These are phyloP conservation scores for Cucumis hystrix DNA, from an alignment of 306 rosid genomes.

Conservation along the genomic window DNA sequence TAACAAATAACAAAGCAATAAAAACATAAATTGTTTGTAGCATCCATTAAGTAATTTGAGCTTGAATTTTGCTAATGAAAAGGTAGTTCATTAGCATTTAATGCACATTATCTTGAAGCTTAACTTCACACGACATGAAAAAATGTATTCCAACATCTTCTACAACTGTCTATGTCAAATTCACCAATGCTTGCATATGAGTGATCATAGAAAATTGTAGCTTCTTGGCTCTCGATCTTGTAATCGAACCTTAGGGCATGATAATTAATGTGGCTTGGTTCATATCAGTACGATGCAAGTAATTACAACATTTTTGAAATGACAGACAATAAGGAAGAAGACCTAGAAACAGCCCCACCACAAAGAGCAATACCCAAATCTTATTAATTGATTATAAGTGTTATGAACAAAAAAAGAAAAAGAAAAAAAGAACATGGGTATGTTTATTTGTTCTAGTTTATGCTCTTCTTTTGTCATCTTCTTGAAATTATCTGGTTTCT, in stretches of 20 bases:
- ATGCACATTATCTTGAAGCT: too few relatives aligned
- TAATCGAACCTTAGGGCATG: neutral
- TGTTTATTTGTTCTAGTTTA: constrained; percentile 8
- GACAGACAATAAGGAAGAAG: constrained; percentile 3
- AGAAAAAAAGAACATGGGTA: constrained; percentile 15
- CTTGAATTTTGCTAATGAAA: too few relatives aligned
- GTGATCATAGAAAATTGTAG: too few relatives aligned
- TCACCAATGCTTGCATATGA: too few relatives aligned
- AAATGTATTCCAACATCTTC: too few relatives aligned
- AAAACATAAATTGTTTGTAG: too few relatives aligned
- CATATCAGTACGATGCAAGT: too few relatives aligned
- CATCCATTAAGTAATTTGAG: too few relatives aligned
- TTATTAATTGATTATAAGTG: neutral
- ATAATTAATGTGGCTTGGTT: neutral
- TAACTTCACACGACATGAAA: too few relatives aligned
- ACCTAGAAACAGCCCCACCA: neutral
- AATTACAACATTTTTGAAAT: neutral
- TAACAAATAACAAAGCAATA: too few relatives aligned
- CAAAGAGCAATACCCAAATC: neutral
- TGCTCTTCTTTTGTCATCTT: constrained; percentile 1
- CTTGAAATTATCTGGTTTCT: neutral
- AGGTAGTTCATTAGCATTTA: too few relatives aligned
- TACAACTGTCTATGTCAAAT: too few relatives aligned
- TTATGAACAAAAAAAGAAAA: constrained; percentile 13
- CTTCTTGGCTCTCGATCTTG: neutral